These are phyloP conservation scores for Aspergillus niger DNA, from an alignment of 2,329 filamentous ascomycete genomes.

Conservation along the genomic window DNA sequence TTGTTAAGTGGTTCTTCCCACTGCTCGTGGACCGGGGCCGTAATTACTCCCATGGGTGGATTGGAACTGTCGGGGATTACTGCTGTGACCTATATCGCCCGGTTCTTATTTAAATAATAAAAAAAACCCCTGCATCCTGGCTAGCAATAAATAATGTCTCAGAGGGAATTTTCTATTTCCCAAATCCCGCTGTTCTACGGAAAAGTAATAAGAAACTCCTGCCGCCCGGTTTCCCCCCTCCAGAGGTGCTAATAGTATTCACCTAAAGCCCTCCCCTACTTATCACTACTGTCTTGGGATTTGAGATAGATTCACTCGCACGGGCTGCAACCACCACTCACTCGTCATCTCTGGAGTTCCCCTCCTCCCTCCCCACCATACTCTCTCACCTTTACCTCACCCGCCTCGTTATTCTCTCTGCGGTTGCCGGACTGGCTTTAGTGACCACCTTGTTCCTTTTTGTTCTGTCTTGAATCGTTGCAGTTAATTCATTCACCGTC, in stretches of 20 bases:
- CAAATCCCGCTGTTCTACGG: not conserved
- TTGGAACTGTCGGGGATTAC: not conserved
- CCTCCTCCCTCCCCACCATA: not conserved
- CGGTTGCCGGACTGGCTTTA: not conserved
- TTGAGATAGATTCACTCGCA: not conserved
- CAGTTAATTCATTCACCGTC: not conserved
- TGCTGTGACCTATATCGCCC: not conserved
- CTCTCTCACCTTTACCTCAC: not conserved
- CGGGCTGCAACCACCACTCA: not conserved
- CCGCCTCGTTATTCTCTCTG: not conserved
- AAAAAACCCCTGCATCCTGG: not conserved
- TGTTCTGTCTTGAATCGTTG: not conserved
- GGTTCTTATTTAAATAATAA: slow-evolving; percentile 1
- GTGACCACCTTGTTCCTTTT: not conserved
- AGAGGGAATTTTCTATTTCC: not conserved
- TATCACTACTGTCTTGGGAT: not conserved
- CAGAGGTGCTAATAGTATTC: not conserved
- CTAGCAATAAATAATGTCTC: not conserved
- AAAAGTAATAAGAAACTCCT: not conserved
- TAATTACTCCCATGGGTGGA: not conserved
- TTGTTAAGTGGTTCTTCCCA: slow-evolving; percentile 1
- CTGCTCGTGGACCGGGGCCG: slow-evolving; percentile 1
- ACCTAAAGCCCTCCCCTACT: not conserved
- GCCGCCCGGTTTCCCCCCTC: not conserved
- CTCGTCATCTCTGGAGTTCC: not conserved